Evolutionary conservation across 2,329 filamentous ascomycete genomes (phyloP).

Genomic region (Elsinoe fawcettii): DNA sequence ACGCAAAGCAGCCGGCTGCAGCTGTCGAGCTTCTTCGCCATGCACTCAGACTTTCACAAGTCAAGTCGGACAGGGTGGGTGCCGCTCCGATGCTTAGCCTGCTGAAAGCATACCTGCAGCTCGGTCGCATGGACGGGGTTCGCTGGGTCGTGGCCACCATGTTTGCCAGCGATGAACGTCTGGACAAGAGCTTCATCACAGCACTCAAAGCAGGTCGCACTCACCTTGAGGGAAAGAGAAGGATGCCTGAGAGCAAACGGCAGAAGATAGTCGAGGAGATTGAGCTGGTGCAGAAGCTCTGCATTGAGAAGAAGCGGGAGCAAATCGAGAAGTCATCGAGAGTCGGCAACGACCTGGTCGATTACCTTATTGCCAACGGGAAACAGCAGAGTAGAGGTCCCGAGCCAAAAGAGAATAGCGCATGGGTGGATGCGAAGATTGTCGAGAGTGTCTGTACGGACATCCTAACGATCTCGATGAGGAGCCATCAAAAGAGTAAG

Average conservation of each 20-base stretch:
- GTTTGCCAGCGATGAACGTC: neutral
- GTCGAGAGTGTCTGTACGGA: slow-evolving; percentile 12
- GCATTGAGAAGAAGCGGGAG: neutral
- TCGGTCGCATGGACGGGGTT: slow-evolving; percentile 4
- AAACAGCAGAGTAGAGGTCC: neutral
- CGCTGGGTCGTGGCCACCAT: slow-evolving; percentile 9
- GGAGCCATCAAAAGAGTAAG: neutral
- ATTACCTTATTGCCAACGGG: neutral
- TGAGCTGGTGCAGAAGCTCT: neutral
- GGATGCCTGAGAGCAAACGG: neutral
- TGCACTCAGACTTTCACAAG: neutral
- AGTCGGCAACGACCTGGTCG: slow-evolving; percentile 9
- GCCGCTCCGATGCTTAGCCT: slow-evolving; percentile 1
- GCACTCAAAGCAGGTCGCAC: slow-evolving; percentile 3
- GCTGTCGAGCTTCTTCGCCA: slow-evolving; percentile 12
- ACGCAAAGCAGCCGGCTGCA: neutral
- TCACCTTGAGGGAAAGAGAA: neutral
- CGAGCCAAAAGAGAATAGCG: neutral
- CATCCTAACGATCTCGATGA: neutral
- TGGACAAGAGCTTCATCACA: slow-evolving; percentile 14
- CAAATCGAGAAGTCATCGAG: neutral
- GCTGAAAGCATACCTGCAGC: slow-evolving; percentile 9
- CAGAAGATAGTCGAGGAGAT: neutral
- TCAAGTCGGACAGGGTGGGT: neutral
- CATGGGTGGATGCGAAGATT: slow-evolving; percentile 4